These are phyloP conservation scores for Penicillium thymicola DNA, from an alignment of 2,329 filamentous ascomycete species.

Conservation along the genomic window DNA sequence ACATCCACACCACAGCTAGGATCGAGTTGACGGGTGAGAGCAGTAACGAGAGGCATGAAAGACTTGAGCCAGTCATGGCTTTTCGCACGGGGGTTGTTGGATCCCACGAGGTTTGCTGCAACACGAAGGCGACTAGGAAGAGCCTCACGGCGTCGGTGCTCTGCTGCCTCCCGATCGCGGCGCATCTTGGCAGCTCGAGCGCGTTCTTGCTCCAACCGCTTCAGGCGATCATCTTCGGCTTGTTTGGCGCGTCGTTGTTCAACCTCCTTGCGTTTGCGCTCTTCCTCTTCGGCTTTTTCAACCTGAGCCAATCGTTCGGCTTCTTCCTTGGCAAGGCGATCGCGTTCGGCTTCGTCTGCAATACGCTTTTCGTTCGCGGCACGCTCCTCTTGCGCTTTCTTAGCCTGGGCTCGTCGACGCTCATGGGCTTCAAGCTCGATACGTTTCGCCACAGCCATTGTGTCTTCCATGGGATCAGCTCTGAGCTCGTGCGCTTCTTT, in stretches of 20 bases:
- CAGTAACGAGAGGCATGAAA: constrained; percentile 48
- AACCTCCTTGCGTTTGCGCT: constrained; percentile 42
- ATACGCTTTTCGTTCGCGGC: constrained; percentile 30
- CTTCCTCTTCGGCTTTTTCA: constrained; percentile 44
- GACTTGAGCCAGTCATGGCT: constrained; percentile 44
- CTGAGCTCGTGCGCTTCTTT: constrained; percentile 31
- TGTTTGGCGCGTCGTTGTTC: constrained; percentile 44
- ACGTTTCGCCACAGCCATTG: constrained; percentile 32
- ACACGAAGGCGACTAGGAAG: constrained; percentile 46
- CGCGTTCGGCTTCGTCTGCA: constrained; percentile 28
- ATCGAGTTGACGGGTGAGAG: constrained; percentile 44
- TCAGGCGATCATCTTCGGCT: constrained; percentile 47
- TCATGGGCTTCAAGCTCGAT: constrained; percentile 27
- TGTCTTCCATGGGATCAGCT: constrained; percentile 27
- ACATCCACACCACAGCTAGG: constrained; percentile 34
- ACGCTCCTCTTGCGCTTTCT: constrained; percentile 33
- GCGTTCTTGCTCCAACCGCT: constrained; percentile 42
- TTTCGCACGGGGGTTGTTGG: constrained; percentile 42
- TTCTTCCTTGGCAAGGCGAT: constrained; percentile 34
- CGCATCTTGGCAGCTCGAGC: constrained; percentile 43
- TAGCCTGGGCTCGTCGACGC: constrained; percentile 24
- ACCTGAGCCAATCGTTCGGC: constrained; percentile 34
- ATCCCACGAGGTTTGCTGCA: constrained; percentile 45
- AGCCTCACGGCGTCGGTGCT: constrained; percentile 45
- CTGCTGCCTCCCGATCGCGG: constrained; percentile 45